Evolutionary conservation across 345 rosid species (phyloP).

Genomic region (Moricandia arvensis): DNA sequence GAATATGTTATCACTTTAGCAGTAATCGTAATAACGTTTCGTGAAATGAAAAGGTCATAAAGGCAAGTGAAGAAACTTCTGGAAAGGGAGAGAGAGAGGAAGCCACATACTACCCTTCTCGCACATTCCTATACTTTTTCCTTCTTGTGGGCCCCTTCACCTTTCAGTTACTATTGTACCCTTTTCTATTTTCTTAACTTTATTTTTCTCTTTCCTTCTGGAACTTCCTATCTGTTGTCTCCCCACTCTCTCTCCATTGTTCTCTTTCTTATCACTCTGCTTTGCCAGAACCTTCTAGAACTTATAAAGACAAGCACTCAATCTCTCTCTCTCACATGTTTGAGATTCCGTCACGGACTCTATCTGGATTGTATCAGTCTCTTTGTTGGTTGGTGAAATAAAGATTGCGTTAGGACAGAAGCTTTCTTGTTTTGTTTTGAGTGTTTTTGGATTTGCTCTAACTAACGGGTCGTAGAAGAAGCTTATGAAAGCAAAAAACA

Average conservation of each 20-base stretch:
- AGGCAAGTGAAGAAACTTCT: conserved; percentile 43
- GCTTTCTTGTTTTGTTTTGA: neutral
- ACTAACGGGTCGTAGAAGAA: neutral
- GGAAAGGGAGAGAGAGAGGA: conserved; percentile 45
- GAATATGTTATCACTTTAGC: conserved; percentile 14
- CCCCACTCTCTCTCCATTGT: neutral
- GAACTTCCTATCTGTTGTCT: conserved; percentile 41
- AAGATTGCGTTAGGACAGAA: neutral
- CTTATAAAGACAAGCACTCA: conserved; percentile 3
- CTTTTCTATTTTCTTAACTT: neutral
- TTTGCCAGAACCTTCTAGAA: conserved; percentile 82
- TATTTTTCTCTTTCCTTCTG: conserved; percentile 35
- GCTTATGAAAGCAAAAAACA: too few relatives aligned
- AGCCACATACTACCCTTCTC: conserved; percentile 35
- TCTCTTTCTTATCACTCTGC: conserved; percentile 42
- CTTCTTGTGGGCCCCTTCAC: conserved; percentile 30
- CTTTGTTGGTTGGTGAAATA: conserved; percentile 28
- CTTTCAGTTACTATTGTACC: conserved; percentile 21
- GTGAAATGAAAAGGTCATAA: neutral
- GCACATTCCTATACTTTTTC: conserved; percentile 38
- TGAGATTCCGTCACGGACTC: conserved; percentile 17
- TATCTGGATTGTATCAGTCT: conserved; percentile 11
- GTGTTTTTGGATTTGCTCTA: conserved; percentile 18
- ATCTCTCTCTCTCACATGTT: conserved; percentile 23
- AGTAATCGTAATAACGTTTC: neutral